Percentiles rank a stretch among this genome's conserved stretches.
These are phyloP conservation scores for Globisporangium spinosum DNA, from an alignment of 352 stramenopile genomes.

Conservation along the genomic window DNA sequence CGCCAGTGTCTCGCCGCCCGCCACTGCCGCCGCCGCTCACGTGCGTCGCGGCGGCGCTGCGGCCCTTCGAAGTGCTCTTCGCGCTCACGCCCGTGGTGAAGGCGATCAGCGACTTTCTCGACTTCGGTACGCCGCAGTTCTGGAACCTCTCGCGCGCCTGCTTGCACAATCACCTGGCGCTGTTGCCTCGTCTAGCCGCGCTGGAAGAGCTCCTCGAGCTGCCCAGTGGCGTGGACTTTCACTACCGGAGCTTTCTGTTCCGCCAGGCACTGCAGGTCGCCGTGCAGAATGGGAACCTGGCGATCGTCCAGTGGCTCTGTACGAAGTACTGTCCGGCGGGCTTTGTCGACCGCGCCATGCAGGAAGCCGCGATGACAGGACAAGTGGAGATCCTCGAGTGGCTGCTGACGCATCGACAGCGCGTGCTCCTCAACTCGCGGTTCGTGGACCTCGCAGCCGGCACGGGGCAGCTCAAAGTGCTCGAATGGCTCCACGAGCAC, in stretches of 20 bases:
- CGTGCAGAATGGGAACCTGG: slow-evolving; percentile 3
- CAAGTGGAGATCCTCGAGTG: slow-evolving; percentile 17
- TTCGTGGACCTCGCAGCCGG: slow-evolving; percentile 13
- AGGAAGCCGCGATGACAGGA: slow-evolving; percentile 12
- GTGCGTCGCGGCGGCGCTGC: slow-evolving; percentile 4
- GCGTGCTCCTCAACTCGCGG: slow-evolving; percentile 14
- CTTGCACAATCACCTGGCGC: neutral
- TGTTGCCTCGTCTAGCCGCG: neutral
- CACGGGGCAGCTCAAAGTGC: slow-evolving; percentile 11
- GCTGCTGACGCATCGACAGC: slow-evolving; percentile 5
- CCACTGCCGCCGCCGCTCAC: slow-evolving; percentile 6
- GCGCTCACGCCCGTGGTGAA: slow-evolving; percentile 7
- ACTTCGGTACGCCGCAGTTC: slow-evolving; percentile 4
- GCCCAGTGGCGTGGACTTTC: neutral
- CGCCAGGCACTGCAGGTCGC: slow-evolving; percentile 4
- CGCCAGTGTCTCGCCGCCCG: neutral
- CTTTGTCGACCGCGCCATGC: slow-evolving; percentile 17
- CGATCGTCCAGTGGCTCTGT: slow-evolving; percentile 19
- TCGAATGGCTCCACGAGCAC: slow-evolving; percentile 22
- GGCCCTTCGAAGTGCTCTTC: neutral
- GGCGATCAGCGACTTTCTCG: slow-evolving; percentile 10
- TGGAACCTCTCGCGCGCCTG: slow-evolving; percentile 8
- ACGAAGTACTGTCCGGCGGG: slow-evolving; percentile 7
- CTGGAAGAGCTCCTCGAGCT: neutral
- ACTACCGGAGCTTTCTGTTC: slow-evolving; percentile 10